Evolutionary conservation across 257 asterid species (phyloP).

Genomic region (Handroanthus guayacan): DNA sequence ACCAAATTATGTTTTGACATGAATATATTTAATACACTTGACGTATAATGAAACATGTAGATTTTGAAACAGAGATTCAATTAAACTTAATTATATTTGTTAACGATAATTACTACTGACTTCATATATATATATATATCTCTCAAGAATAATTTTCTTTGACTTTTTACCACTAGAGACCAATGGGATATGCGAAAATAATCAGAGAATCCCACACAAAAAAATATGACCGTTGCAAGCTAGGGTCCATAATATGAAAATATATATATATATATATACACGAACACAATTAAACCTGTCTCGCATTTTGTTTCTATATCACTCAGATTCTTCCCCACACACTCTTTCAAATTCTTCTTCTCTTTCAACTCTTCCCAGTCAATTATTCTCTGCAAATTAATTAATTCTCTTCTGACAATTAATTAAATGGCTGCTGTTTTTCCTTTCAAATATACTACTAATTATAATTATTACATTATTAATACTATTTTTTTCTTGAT

Average conservation of each 20-base stretch:
- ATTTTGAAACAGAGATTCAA: too few relatives aligned
- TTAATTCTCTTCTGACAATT: too few relatives aligned
- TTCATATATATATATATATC: too few relatives aligned
- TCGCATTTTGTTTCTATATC: conserved; percentile 15
- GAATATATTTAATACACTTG: too few relatives aligned
- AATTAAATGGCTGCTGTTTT: conserved; percentile 40
- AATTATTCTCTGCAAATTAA: conserved; percentile 33
- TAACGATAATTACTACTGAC: too few relatives aligned
- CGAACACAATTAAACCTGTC: conserved; percentile 9
- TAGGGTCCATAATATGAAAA: background rate
- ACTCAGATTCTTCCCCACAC: conserved; percentile 27
- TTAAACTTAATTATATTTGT: too few relatives aligned
- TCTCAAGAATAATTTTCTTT: too few relatives aligned
- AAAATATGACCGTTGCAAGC: conserved; percentile 76
- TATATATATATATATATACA: background rate
- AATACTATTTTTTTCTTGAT: background rate
- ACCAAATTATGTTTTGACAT: too few relatives aligned
- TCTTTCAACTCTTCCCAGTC: background rate
- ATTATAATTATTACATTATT: background rate
- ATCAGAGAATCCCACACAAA: conserved; percentile 29
- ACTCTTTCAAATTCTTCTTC: background rate
- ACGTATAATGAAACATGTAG: too few relatives aligned
- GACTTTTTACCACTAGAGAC: background rate
- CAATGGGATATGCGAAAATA: conserved; percentile 7
- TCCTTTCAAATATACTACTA: background rate